phyloP scores from a whole-genome alignment of 257 asterid species.

The Marsdenia floribunda region DNA sequence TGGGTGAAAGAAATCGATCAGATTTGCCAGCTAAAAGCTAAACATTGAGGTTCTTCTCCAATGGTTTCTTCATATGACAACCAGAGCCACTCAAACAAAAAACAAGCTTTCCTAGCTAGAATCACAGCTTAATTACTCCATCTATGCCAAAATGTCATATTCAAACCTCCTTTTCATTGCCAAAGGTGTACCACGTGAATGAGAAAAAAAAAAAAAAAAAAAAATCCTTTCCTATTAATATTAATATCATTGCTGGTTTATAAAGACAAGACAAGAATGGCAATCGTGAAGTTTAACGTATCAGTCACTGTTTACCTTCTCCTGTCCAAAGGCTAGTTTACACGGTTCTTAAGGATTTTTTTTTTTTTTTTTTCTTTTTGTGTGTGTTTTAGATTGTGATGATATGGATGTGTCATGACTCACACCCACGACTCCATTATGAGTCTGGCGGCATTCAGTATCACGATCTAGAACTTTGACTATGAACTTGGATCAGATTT shows the following conservation, averaged over 20 bases:
- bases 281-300: no score
- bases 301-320: no score
- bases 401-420: no score
- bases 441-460: no score
- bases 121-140: background rate
- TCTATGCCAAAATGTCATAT: background rate
- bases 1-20: background rate
- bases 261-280: background rate
- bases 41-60: conserved; percentile 3
- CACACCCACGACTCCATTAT: no score
- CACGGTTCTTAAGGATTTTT: no score
- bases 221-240: no score
- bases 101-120: background rate
- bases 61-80: conserved; percentile 7
- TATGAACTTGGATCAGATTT: no score
- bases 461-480: no score
- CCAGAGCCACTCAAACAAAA: conserved; percentile 10
- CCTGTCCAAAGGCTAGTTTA: no score
- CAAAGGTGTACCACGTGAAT: background rate
- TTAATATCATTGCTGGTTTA: background rate
- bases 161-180: conserved; percentile 8
- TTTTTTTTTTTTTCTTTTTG: no score
- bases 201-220: background rate
- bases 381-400: no score
- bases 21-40: conserved; percentile 19